Conservation (phyloP, 805 yeast genomes). For the Cyberlindnera xylosilytica region DNA sequence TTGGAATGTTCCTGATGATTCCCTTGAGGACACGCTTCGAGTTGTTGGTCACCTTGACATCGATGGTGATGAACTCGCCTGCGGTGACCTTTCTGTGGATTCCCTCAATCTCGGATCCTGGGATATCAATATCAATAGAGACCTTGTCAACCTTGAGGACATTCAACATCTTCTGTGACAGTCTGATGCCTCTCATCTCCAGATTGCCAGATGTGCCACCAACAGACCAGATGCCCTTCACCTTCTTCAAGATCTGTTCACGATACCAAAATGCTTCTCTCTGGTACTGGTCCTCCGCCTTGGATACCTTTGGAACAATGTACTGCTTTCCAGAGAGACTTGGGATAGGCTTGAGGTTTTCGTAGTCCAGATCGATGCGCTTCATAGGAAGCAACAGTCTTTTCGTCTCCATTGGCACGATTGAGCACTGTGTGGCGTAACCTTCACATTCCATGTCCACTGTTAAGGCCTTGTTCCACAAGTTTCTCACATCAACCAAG, state of each 20-base stretch:
- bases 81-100: slow-evolving; percentile 33
- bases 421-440: slow-evolving; percentile 21
- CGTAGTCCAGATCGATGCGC: slow-evolving; percentile 43
- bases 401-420: slow-evolving; percentile 44
- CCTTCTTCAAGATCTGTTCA: slow-evolving; percentile 52
- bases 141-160: slow-evolving; percentile 49
- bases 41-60: slow-evolving; percentile 48
- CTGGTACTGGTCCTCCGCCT: slow-evolving; percentile 53
- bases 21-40: slow-evolving; percentile 45
- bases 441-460: slow-evolving; percentile 34
- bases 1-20: slow-evolving; percentile 57
- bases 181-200: slow-evolving; percentile 63
- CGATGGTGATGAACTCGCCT: slow-evolving; percentile 51
- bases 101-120: slow-evolving; percentile 25
- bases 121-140: slow-evolving; percentile 27
- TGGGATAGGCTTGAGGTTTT: slow-evolving; percentile 59
- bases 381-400: slow-evolving; percentile 71
- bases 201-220: slow-evolving; percentile 50
- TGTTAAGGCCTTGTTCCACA: slow-evolving; percentile 62
- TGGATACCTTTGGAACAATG: slow-evolving; percentile 46
- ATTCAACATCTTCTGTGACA: slow-evolving; percentile 58
- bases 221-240: slow-evolving; percentile 67
- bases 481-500: slow-evolving; percentile 74
- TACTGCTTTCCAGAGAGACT: slow-evolving; percentile 69
- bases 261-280: slow-evolving; percentile 80